phyloP scores from a whole-genome alignment of 1,284 basidiomycete species.

The Paramarasmius palmivorus region DNA sequence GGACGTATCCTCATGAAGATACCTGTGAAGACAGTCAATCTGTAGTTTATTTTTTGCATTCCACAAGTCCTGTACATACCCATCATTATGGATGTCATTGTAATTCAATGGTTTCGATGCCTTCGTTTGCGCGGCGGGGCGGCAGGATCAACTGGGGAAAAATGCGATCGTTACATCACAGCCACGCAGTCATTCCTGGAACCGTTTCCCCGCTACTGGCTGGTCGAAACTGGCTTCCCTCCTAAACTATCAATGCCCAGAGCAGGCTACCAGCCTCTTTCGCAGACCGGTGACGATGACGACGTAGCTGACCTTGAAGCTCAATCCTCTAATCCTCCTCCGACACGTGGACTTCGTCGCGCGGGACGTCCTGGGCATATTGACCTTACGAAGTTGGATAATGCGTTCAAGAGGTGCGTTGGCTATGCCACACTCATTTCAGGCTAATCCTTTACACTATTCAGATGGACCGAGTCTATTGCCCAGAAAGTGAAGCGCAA shows the following conservation, averaged over 20 bases:
- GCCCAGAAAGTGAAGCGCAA: slow-evolving; percentile 79
- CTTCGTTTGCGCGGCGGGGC: too few relatives aligned
- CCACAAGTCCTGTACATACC: too few relatives aligned
- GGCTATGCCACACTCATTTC: slow-evolving; percentile 9
- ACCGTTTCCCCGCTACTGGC: neutral
- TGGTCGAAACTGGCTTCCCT: slow-evolving; percentile 7
- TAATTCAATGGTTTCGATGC: too few relatives aligned
- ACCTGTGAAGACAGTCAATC: slow-evolving; percentile 4
- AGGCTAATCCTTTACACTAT: neutral
- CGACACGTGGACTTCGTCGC: slow-evolving; percentile 44
- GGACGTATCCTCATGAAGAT: slow-evolving; percentile 9
- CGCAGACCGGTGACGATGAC: slow-evolving; percentile 59
- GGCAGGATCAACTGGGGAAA: too few relatives aligned
- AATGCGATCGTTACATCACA: neutral
- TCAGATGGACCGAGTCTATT: slow-evolving; percentile 82
- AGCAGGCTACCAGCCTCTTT: slow-evolving; percentile 65
- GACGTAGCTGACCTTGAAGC: slow-evolving; percentile 38
- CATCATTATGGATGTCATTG: too few relatives aligned
- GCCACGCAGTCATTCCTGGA: neutral
- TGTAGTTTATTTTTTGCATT: neutral
- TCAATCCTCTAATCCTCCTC: slow-evolving; percentile 22
- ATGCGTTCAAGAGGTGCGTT: slow-evolving; percentile 73
- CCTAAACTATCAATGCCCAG: slow-evolving; percentile 45
- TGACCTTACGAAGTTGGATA: slow-evolving; percentile 76
- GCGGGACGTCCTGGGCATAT: slow-evolving; percentile 60